Conservation (phyloP, 228 moss, liverwort and hornwort genomes). For the Sphagnum fallax region DNA sequence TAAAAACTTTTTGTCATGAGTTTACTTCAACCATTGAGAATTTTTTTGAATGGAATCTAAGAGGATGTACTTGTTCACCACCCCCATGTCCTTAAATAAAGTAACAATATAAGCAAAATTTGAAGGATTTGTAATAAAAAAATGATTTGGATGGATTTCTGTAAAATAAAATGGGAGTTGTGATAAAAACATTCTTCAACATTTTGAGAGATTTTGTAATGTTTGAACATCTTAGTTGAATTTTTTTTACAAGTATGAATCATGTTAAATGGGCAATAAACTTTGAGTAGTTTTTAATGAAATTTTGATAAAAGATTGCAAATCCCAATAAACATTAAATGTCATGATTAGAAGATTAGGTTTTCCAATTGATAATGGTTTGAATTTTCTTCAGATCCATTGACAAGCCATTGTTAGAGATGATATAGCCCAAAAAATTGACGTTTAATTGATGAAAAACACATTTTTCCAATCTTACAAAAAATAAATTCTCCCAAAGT, state of each 20-base stretch:
- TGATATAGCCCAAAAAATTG: slow-evolving; percentile 4
- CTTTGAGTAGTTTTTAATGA: neutral
- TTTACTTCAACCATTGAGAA: neutral
- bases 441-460: neutral
- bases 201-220: neutral
- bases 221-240: neutral
- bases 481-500: neutral
- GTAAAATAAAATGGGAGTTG: neutral
- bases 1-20: neutral
- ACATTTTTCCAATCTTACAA: neutral
- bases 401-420: neutral
- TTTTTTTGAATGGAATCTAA: neutral
- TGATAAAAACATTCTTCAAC: neutral
- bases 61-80: neutral
- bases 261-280: neutral
- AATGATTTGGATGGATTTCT: neutral
- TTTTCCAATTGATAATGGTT: neutral
- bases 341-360: neutral
- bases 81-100: neutral
- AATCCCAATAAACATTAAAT: neutral
- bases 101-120: neutral
- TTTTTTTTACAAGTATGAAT: neutral
- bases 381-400: neutral
- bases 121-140: neutral
- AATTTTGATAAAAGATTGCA: neutral